A percentile compares a stretch with the other conserved stretches of the same genome.
Conservation (phyloP, 441 rosid species). For the Populus hybrid region DNA sequence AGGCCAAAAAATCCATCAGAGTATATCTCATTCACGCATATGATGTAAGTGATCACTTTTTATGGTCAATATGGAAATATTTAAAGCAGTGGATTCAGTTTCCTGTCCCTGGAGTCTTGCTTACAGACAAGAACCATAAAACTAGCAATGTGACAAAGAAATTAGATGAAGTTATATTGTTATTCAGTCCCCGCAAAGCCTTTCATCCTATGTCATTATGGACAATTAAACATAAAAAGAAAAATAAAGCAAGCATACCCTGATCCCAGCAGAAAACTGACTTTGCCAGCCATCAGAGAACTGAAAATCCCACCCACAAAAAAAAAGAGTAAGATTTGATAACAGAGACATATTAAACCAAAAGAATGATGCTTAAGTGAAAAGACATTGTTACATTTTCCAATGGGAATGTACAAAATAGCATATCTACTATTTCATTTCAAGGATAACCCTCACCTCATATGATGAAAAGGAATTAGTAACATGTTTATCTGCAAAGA, state of each 20-base stretch:
- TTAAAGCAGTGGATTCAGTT: background rate
- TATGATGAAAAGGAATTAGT: slow-evolving; percentile 39
- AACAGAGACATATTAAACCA: slow-evolving; percentile 2
- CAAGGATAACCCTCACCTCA: slow-evolving; percentile 51
- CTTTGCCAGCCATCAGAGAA: slow-evolving; percentile 72
- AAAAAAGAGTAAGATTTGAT: background rate
- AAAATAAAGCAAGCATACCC: slow-evolving; percentile 42
- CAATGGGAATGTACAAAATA: background rate
- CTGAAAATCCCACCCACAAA: slow-evolving; percentile 38
- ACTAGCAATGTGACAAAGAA: background rate
- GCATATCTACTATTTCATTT: slow-evolving; percentile 3
- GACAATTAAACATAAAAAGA: background rate
- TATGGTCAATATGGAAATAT: background rate
- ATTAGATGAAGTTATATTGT: background rate
- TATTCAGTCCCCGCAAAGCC: background rate
- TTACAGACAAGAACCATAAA: background rate
- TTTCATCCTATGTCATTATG: background rate
- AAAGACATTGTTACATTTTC: background rate
- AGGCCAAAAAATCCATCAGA: background rate
- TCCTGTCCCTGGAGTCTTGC: background rate
- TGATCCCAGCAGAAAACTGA: slow-evolving; percentile 78
- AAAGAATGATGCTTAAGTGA: background rate
- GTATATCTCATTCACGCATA: background rate
- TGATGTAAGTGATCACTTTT: background rate
- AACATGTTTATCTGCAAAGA: slow-evolving; percentile 49